Evolutionary conservation across 2,329 filamentous ascomycete genomes (phyloP), one percentile per base, ranked within the genome.

Genomic region (Phaeosphaeriaceae sp.): DNA sequence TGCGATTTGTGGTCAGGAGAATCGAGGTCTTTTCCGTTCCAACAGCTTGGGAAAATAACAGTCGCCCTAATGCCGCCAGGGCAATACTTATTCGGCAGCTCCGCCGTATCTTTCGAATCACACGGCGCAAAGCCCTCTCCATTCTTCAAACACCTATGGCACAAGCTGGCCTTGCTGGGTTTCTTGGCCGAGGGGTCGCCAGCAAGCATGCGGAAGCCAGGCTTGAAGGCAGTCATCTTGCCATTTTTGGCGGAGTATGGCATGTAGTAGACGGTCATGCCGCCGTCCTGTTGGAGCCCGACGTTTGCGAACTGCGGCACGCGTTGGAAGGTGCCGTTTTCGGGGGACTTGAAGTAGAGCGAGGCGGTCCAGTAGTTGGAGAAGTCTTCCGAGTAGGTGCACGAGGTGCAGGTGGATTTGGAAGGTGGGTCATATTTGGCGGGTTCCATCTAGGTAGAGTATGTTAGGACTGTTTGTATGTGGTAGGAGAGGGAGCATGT

Each of bases 41-140:
- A 91, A 82, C 89, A 91, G 5, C 88, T 90, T 1, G 89, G 89
- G 79, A 91, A 90, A 80, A 90, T 89, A 40, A 91, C 77, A 60
- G 91, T 88, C 54, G 85, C 83, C 44, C 89, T 86, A 49, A 91
- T 89, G 53, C 94, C 94, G 68, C 94, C 86, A 15, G 81, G 79
- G 79, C 94, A 97, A 76, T 93, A 88, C 57, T 78, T 96, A 91
- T 63, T 83, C 77, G 74, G 76, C 79, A 49, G 85, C 78, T 70
- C 63, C 7, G 58, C 54, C 15, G 63, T 68, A 56, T 72, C 70
- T 15, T 66, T 68, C n/a, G 33, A 19, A 49, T 65, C 63, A 53
- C 70, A 71, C 1, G 70, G 69, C 4, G 69, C 68, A 15, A 69
- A 62, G 7, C 63, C 61, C 44, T 69, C 66, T 20, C 60, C 61